A percentile compares a stretch with the other conserved stretches of the same genome.
Evolutionary conservation across 805 yeast species (phyloP).

Genomic region (Lipomyces starkeyi): DNA sequence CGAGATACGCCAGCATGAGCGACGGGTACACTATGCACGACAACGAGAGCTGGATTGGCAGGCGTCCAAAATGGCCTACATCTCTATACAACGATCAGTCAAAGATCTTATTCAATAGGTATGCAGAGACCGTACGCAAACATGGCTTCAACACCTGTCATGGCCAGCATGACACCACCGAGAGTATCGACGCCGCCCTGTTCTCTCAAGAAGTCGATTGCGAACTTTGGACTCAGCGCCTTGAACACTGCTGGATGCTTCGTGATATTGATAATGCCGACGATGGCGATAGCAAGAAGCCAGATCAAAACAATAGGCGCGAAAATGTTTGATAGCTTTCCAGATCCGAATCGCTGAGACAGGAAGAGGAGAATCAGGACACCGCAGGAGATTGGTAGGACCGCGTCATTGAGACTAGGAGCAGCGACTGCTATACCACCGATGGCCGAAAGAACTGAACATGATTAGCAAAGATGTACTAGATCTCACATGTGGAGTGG

Average conservation of each 20-base stretch:
- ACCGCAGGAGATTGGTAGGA: constrained; percentile 56
- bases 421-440: constrained; percentile 61
- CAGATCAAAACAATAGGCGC: constrained; percentile 63
- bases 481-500: background rate
- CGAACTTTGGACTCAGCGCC: constrained; percentile 59
- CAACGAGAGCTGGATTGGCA: constrained; percentile 58
- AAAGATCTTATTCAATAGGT: background rate
- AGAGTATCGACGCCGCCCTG: constrained; percentile 49
- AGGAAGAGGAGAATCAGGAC: constrained; percentile 55
- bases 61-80: constrained; percentile 60
- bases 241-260: constrained; percentile 54
- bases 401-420: constrained; percentile 52
- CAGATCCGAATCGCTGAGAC: constrained; percentile 58
- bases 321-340: constrained; percentile 54
- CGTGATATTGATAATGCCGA: constrained; percentile 56
- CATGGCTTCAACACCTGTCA: constrained; percentile 69
- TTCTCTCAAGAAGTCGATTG: constrained; percentile 52
- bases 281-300: constrained; percentile 54
- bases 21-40: constrained; percentile 57
- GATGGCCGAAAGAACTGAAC: constrained; percentile 57
- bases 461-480: background rate
- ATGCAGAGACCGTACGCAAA: constrained; percentile 50
- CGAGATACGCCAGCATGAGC: constrained; percentile 59
- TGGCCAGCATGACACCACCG: constrained; percentile 58
- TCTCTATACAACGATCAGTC: constrained; percentile 43